Evolutionary conservation across 176 grass and related monocot genomes (phyloP).

Genomic region (Juncus effusus): DNA sequence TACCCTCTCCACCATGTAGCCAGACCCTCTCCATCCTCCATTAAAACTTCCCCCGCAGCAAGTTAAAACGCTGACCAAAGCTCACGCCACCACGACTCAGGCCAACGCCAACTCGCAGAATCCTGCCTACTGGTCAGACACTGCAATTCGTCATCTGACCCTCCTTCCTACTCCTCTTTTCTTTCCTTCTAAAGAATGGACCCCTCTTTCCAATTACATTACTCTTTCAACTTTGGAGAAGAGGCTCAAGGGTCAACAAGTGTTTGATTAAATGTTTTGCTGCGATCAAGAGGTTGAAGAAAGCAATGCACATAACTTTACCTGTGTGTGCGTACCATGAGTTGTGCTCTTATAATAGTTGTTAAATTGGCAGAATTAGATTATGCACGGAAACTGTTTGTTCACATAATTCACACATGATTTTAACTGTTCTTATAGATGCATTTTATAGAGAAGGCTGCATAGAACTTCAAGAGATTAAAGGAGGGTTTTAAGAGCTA

Average conservation of each 20-base stretch:
- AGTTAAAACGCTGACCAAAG: too few species aligned
- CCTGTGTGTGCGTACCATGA: constrained; percentile 58
- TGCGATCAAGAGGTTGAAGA: constrained; percentile 47
- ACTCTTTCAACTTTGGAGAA: neutral
- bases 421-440: constrained; percentile 48
- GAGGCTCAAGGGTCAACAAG: constrained; percentile 78
- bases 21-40: too few species aligned
- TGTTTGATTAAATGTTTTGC: constrained; percentile 52
- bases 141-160: too few species aligned
- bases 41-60: too few species aligned
- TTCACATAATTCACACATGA: constrained; percentile 36
- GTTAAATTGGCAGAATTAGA: constrained; percentile 23
- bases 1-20: too few species aligned
- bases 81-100: too few species aligned
- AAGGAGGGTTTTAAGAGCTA: constrained; percentile 10
- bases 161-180: too few species aligned
- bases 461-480: constrained; percentile 32
- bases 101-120: too few species aligned
- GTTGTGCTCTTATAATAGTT: constrained; percentile 53
- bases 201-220: too few species aligned
- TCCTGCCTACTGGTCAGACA: too few species aligned
- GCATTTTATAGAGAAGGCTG: constrained; percentile 45
- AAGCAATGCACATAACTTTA: constrained; percentile 68
- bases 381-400: constrained; percentile 55
- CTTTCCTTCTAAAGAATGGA: too few species aligned